Percentiles rank a stretch among this genome's conserved stretches.
Conservation (phyloP, 306 rosid species). For the Acacia melanoxylon region DNA sequence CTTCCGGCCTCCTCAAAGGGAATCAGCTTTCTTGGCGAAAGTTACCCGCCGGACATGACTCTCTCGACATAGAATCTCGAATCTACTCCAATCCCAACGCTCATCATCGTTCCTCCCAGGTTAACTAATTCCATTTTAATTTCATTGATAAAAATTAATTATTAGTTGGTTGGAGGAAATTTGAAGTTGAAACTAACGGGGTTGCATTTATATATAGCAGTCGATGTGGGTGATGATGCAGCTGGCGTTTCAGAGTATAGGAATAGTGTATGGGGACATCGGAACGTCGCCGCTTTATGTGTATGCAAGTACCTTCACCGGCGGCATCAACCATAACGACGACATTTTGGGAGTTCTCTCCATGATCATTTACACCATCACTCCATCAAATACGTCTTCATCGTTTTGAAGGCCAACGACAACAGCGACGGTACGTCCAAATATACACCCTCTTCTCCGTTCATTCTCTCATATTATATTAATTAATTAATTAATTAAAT, state of each 20-base stretch:
- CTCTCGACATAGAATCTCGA: no score
- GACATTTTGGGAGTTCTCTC: conserved; percentile 71
- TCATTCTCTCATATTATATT: background rate
- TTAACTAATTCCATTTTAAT: no score
- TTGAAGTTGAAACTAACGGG: background rate
- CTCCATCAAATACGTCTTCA: conserved; percentile 54
- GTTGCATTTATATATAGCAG: background rate
- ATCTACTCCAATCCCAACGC: no score
- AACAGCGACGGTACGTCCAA: conserved; percentile 56
- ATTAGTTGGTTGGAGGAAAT: no score
- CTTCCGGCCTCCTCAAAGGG: no score
- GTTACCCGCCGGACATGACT: no score
- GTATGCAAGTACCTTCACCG: conserved; percentile 44
- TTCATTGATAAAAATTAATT: no score
- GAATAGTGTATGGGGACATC: conserved; percentile 70
- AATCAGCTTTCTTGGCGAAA: no score
- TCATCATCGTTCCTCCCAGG: no score
- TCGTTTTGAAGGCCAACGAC: conserved; percentile 61
- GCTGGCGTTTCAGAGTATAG: conserved; percentile 74
- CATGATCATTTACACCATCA: conserved; percentile 58
- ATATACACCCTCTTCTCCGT: background rate
- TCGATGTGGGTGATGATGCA: conserved; percentile 47
- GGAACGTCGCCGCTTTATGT: conserved; percentile 78
- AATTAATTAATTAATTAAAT: background rate
- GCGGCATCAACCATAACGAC: conserved; percentile 50